Conservation (phyloP, 768 basidiomycete species). For the Mycena leptocephala region DNA sequence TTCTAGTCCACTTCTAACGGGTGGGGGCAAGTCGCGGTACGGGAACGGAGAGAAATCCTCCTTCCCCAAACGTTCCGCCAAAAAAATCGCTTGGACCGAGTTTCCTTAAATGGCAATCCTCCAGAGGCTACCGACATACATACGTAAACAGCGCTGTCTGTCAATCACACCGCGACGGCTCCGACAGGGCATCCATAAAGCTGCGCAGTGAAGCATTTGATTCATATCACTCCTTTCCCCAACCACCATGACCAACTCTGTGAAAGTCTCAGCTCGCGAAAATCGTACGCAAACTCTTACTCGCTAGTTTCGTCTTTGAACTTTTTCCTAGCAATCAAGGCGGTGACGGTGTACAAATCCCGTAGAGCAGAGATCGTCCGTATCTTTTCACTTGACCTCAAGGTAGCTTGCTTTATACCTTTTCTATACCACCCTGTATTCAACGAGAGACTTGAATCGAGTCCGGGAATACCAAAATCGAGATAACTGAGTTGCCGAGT, state of each 20-base stretch:
- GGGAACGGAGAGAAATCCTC: too few relatives aligned
- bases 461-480: slow-evolving; percentile 70
- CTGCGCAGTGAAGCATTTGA: not conserved
- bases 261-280: slow-evolving; percentile 31
- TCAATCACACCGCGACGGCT: not conserved
- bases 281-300: slow-evolving; percentile 10
- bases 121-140: too few relatives aligned
- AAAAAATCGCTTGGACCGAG: not conserved
- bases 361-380: slow-evolving; percentile 72
- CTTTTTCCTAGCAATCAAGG: slow-evolving; percentile 57
- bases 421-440: not conserved
- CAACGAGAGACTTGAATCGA: slow-evolving; percentile 41
- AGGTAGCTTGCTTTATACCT: slow-evolving; percentile 53
- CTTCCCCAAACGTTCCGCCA: not conserved
- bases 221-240: not conserved
- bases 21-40: too few relatives aligned
- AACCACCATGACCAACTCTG: slow-evolving; percentile 18
- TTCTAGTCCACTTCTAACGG: too few relatives aligned
- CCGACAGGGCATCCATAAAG: not conserved
- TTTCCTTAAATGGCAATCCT: not conserved
- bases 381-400: slow-evolving; percentile 62
- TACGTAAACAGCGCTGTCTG: too few relatives aligned
- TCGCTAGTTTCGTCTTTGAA: not conserved
- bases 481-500: slow-evolving; percentile 65
- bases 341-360: slow-evolving; percentile 73